phyloP scores from a whole-genome alignment of 441 rosid species.

The Euphorbia neoarborescens region DNA sequence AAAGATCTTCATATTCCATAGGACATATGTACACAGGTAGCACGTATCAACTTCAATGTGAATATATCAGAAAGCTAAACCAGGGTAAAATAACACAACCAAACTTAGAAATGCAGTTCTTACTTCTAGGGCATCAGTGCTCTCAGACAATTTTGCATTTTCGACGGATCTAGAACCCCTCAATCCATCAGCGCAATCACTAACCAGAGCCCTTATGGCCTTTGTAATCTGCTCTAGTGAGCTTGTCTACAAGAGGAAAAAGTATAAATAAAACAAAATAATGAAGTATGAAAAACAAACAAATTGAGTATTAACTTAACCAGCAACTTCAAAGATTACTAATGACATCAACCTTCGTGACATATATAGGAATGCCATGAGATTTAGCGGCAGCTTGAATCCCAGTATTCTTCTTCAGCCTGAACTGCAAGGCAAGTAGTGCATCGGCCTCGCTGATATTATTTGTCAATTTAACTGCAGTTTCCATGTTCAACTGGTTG shows the following conservation, averaged over 20 bases:
- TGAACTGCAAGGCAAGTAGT: constrained; percentile 51
- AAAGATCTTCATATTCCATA: not conserved
- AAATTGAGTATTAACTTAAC: not conserved
- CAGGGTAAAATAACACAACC: not conserved
- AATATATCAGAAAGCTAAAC: not conserved
- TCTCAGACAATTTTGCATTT: constrained; percentile 43
- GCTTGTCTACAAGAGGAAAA: constrained; percentile 47
- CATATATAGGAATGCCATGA: constrained; percentile 57
- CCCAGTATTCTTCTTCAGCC: constrained; percentile 56
- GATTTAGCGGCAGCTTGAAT: constrained; percentile 68
- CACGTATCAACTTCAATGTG: not conserved
- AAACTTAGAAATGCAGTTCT: constrained; percentile 6
- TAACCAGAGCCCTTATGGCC: constrained; percentile 43
- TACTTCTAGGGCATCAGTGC: constrained; percentile 80
- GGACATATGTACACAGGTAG: not conserved
- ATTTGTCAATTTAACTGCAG: constrained; percentile 46
- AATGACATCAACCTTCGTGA: constrained; percentile 53
- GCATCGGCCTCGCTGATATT: constrained; percentile 68
- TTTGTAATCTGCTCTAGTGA: constrained; percentile 73
- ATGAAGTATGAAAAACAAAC: not conserved
- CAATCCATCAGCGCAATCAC: constrained; percentile 41
- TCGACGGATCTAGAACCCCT: constrained; percentile 44
- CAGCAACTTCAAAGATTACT: not conserved
- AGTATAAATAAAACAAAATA: not conserved
- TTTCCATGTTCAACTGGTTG: constrained; percentile 55